These are phyloP conservation scores for Pisolithus sp. DNA, from an alignment of 768 basidiomycete genomes.

Conservation along the genomic window DNA sequence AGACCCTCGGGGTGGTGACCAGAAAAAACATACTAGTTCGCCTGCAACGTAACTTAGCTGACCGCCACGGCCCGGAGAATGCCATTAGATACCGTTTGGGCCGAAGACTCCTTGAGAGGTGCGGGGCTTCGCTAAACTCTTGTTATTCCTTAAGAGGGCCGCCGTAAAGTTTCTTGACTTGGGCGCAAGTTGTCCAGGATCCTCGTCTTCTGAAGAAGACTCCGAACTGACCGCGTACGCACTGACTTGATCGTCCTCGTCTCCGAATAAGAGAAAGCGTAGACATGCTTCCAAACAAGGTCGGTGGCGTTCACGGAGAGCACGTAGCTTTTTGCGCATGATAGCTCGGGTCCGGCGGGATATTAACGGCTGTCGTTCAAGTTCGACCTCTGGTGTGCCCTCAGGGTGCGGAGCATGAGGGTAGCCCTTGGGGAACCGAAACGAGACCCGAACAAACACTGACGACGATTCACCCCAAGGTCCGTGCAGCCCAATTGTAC, in stretches of 20 bases:
- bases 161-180: constrained; percentile 47
- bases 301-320: constrained; percentile 62
- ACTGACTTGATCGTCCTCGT: constrained; percentile 48
- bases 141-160: constrained; percentile 53
- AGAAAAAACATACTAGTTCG: constrained; percentile 82
- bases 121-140: constrained; percentile 78
- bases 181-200: constrained; percentile 22
- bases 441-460: constrained; percentile 82
- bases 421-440: constrained; percentile 84
- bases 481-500: constrained; percentile 80
- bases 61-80: background rate
- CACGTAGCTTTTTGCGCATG: constrained; percentile 70
- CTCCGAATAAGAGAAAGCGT: constrained; percentile 68
- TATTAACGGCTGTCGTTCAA: constrained; percentile 80
- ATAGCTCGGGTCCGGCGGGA: constrained; percentile 69
- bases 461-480: constrained; percentile 87
- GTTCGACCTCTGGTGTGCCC: constrained; percentile 66
- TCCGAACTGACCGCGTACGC: constrained; percentile 43
- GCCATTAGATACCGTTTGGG: constrained; percentile 59
- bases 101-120: constrained; percentile 88
- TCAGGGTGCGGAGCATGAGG: constrained; percentile 56
- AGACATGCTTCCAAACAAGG: constrained; percentile 85
- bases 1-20: constrained; percentile 65
- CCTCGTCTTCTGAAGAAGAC: constrained; percentile 63
- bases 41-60: constrained; percentile 40